Evolutionary conservation across 257 asterid species (phyloP), one percentile per base, ranked within the genome.

Genomic region (Striga asiatica): DNA sequence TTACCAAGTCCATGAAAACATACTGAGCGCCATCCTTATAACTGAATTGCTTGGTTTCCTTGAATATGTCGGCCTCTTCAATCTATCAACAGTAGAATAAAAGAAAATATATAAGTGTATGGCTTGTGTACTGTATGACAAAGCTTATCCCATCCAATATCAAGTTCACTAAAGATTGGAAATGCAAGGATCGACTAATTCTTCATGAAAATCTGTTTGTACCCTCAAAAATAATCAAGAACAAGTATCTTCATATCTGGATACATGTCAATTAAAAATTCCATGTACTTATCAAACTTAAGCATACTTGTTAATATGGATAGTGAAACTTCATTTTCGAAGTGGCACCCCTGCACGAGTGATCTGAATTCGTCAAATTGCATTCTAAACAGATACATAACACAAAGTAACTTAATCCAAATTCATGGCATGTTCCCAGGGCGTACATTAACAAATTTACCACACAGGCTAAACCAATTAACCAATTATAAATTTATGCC

Each of bases 1-100:
- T n/a, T 76, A 80, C 98, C 88, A 82, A 74, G 68, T 92, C 98
- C 97, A 92, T 92, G 87, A 92, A 88, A 23, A 88, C 97, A 61
- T 52, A 88, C 67, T 87, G 98, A 31, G 83, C 68, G 68, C 84
- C 93, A 64, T 91, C 98, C 76, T 87, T 91, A 65, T 91, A 91
- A 22, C 97, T 88, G 76, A 59, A 88, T 71, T 88, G 97, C 72
- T 92, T 92, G 42, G 87, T 76, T 67, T 92, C 93, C 73, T 92
- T 92, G 66, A 68, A 55, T 67, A 88, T 88, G 58, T 87, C 74
- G 31, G 97, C 94, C 72, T 71, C 86, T 72, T 87, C 98, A 16
- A 92, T 52, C 98, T 91, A 84, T 43, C 66, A 28, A 67, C 31
- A 53, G 61, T 45, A 42, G 60, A 62, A 59, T 5, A 42, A 16